Conservation (phyloP, 139 green algal species). For the Chlorella sp. region DNA sequence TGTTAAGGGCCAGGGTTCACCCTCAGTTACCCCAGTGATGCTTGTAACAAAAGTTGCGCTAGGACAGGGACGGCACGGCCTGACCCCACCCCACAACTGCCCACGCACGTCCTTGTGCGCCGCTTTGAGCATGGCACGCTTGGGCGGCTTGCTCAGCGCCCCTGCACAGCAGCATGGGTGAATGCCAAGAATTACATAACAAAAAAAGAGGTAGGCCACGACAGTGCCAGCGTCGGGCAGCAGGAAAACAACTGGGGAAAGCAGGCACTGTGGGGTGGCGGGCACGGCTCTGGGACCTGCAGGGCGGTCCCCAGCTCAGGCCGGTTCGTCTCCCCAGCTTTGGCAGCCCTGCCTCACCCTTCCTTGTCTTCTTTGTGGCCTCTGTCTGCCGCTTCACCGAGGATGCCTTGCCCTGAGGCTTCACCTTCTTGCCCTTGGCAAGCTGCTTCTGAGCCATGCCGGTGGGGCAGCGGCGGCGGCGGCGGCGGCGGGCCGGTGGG, state of each 20-base stretch:
- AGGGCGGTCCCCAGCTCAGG: too few relatives aligned
- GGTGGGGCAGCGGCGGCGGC: neutral
- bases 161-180: slow-evolving; percentile 7
- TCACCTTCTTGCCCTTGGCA: slow-evolving; percentile 27
- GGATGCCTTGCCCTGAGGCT: neutral
- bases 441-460: slow-evolving; percentile 36
- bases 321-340: too few relatives aligned
- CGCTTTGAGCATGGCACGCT: slow-evolving; percentile 7
- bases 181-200: neutral
- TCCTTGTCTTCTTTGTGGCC: slow-evolving; percentile 30
- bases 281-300: too few relatives aligned
- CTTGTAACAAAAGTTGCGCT: too few relatives aligned
- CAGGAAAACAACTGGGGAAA: too few relatives aligned
- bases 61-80: too few relatives aligned
- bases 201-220: neutral
- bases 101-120: slow-evolving; percentile 13
- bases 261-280: neutral
- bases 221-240: neutral
- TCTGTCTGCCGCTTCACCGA: slow-evolving; percentile 26
- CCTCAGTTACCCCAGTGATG: too few relatives aligned
- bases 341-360: slow-evolving; percentile 15
- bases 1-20: too few relatives aligned
- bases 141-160: slow-evolving; percentile 40
- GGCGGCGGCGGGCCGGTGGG: neutral
- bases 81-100: too few relatives aligned